Evolutionary conservation across 2,329 filamentous ascomycete genomes (phyloP).

Genomic region (Paraconiothyrium brasiliense): DNA sequence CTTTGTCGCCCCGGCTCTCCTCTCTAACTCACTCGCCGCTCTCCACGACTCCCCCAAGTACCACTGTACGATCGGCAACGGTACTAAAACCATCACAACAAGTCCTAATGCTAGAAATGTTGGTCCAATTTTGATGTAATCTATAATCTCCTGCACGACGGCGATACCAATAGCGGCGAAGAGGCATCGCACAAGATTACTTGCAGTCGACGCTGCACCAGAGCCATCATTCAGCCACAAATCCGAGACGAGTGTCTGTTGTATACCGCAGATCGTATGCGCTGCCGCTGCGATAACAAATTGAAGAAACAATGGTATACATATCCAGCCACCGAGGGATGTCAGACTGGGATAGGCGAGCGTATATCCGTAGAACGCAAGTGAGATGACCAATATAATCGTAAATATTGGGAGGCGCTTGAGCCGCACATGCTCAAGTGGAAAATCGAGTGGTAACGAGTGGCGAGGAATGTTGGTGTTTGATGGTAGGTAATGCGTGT

Average conservation of each 20-base stretch:
- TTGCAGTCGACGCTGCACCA: conserved; percentile 69
- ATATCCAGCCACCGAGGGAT: conserved; percentile 21
- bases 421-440: conserved; percentile 52
- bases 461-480: conserved; percentile 30
- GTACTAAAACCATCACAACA: conserved; percentile 23
- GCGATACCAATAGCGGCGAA: conserved; percentile 69
- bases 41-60: conserved; percentile 25
- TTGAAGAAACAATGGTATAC: conserved; percentile 25
- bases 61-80: conserved; percentile 25
- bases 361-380: conserved; percentile 51
- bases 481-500: conserved; percentile 38
- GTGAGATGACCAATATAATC: conserved; percentile 47
- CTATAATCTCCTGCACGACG: conserved; percentile 67
- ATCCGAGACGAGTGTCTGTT: conserved; percentile 71
- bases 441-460: conserved; percentile 49
- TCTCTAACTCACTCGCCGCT: conserved; percentile 13
- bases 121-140: conserved; percentile 68
- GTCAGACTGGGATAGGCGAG: conserved; percentile 46
- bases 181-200: conserved; percentile 70
- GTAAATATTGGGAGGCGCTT: conserved; percentile 53
- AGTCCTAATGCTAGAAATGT: conserved; percentile 26
- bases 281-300: conserved; percentile 46
- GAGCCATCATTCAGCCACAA: conserved; percentile 65
- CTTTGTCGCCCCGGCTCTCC: no score
- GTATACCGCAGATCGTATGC: conserved; percentile 58